Evolutionary conservation across 495 filamentous ascomycete genomes (phyloP).

Genomic region (Tuber brumale): DNA sequence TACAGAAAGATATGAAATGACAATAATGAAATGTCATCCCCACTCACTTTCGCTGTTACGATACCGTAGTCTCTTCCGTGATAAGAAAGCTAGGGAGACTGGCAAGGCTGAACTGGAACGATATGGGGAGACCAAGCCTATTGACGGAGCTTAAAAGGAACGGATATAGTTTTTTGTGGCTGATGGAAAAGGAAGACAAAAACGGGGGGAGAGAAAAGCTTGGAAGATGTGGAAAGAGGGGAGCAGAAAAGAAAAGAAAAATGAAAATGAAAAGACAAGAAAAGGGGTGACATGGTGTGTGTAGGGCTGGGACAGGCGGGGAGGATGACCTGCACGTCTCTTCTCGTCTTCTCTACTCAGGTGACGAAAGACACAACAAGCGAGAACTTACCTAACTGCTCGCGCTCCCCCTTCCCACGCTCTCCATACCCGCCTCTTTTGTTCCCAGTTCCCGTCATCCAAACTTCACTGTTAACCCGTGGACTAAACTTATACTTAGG

Average conservation of each 20-base stretch:
- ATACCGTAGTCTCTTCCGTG: not conserved
- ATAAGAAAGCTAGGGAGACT: not conserved
- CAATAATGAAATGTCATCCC: not conserved
- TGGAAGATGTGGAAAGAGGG: conserved; percentile 3
- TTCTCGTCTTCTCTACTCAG: not conserved
- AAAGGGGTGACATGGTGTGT: not conserved
- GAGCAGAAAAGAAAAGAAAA: not conserved
- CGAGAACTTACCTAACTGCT: not conserved
- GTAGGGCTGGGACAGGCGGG: conserved; percentile 9
- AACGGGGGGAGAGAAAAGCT: not conserved
- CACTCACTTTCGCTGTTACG: not conserved
- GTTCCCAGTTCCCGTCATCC: not conserved
- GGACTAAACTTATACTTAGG: not conserved
- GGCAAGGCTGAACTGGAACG: not conserved
- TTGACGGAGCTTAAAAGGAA: not conserved
- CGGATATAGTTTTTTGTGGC: not conserved
- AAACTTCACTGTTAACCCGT: not conserved
- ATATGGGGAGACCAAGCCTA: not conserved
- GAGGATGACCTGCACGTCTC: not conserved
- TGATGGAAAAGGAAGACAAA: not conserved
- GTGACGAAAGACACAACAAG: not conserved
- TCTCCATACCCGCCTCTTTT: not conserved
- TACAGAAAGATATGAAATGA: not conserved
- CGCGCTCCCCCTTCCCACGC: not conserved
- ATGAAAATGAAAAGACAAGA: not conserved